These are phyloP conservation scores for Vicia sativa DNA, from an alignment of 306 rosid species.

Conservation along the genomic window DNA sequence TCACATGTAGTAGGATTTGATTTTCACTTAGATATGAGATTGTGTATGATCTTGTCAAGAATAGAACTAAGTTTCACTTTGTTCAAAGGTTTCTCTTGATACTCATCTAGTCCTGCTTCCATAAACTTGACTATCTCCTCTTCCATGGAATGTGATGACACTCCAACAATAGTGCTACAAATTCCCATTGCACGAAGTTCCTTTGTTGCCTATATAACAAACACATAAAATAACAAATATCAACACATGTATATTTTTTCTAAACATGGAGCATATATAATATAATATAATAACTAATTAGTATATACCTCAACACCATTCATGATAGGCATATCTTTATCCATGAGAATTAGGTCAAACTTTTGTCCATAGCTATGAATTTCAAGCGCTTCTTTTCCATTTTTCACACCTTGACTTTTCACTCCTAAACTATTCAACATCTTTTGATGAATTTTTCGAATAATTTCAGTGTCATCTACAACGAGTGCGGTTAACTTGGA, in stretches of 20 bases:
- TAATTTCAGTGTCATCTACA: slow-evolving; percentile 62
- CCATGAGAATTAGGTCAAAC: slow-evolving; percentile 89
- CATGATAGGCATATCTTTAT: slow-evolving; percentile 90
- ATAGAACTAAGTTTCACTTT: slow-evolving; percentile 53
- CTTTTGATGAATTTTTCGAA: slow-evolving; percentile 54
- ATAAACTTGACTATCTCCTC: slow-evolving; percentile 49
- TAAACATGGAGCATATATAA: background rate
- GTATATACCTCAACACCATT: slow-evolving; percentile 73
- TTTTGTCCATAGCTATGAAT: slow-evolving; percentile 54
- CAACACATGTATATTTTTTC: too few relatives aligned
- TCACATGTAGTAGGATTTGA: background rate
- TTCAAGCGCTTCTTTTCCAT: slow-evolving; percentile 83
- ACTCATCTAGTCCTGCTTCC: slow-evolving; percentile 76
- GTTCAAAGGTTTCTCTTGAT: slow-evolving; percentile 72
- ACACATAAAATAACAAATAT: background rate
- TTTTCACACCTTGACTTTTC: slow-evolving; percentile 50
- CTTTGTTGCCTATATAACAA: slow-evolving; percentile 63
- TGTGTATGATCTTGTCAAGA: slow-evolving; percentile 43
- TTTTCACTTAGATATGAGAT: background rate
- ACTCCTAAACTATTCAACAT: slow-evolving; percentile 59
- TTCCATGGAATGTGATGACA: slow-evolving; percentile 52
- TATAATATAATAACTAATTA: slow-evolving; percentile 3
- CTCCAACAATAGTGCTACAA: slow-evolving; percentile 68
- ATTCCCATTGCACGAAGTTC: slow-evolving; percentile 71
- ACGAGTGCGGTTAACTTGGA: slow-evolving; percentile 61